Percentiles rank a stretch among this genome's conserved stretches.
phyloP scores from a whole-genome alignment of 164 flowering plant species.

The Platanus orientalis region DNA sequence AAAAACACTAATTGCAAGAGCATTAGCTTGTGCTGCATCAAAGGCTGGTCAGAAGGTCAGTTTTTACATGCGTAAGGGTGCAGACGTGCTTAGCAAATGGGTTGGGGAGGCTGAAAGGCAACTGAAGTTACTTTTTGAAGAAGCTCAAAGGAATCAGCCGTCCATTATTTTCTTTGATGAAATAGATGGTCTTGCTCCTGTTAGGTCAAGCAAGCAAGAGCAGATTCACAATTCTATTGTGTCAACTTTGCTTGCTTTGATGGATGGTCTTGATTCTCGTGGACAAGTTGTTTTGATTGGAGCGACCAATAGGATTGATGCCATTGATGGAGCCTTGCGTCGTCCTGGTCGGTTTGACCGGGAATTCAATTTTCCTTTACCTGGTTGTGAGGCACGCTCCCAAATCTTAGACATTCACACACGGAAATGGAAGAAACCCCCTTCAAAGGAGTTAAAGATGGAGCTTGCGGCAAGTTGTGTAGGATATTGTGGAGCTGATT shows the following conservation, averaged over 20 bases:
- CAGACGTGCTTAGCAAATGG: conserved; percentile 99
- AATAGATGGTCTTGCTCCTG: conserved; percentile 99
- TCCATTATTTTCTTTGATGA: conserved; percentile 99
- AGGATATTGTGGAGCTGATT: conserved; percentile 98
- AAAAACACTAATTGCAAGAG: conserved; percentile 95
- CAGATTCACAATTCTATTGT: conserved; percentile 99
- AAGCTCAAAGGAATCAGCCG: conserved; percentile 98
- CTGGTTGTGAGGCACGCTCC: conserved; percentile 97
- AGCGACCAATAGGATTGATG: conserved; percentile 97
- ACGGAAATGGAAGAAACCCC: conserved; percentile 95
- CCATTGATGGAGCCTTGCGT: conserved; percentile 98
- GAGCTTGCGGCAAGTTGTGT: conserved; percentile 99
- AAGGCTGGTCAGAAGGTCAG: conserved; percentile 99
- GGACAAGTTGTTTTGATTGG: conserved; percentile 99
- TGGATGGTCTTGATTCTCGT: conserved; percentile 99
- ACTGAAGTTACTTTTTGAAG: conserved; percentile 92
- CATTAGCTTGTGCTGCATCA: conserved; percentile 99
- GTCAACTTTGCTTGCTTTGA: conserved; percentile 93
- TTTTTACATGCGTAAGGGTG: conserved; percentile 99
- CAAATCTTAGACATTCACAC: conserved; percentile 95
- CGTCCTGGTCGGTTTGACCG: conserved; percentile 99
- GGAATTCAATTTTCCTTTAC: conserved; percentile 93
- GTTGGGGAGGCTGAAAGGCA: conserved; percentile 99
- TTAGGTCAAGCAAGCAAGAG: conserved; percentile 98
- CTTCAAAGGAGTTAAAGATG: conserved; percentile 67